phyloP scores from a whole-genome alignment of 2,329 filamentous ascomycete genomes.

The Penicillium vulpinum region DNA sequence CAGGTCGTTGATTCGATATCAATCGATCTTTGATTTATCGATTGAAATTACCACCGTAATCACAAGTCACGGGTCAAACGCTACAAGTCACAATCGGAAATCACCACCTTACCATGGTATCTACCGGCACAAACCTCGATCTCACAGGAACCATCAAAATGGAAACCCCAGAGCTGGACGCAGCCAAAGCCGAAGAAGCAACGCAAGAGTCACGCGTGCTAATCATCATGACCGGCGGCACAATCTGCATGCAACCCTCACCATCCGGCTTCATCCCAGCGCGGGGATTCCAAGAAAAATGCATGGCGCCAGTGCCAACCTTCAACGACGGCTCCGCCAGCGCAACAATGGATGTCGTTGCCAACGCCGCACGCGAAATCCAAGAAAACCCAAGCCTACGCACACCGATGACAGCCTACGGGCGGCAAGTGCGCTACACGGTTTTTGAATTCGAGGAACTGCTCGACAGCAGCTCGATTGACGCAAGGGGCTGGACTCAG shows the following conservation, averaged over 20 bases:
- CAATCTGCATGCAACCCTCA: slow-evolving; percentile 88
- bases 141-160: slow-evolving; percentile 14
- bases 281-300: slow-evolving; percentile 75
- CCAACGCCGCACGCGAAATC: slow-evolving; percentile 49
- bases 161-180: slow-evolving; percentile 26
- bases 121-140: not conserved
- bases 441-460: slow-evolving; percentile 82
- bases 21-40: not conserved
- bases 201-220: slow-evolving; percentile 75
- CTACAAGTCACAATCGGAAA: not conserved
- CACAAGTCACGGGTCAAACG: not conserved
- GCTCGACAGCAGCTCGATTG: slow-evolving; percentile 87
- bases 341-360: slow-evolving; percentile 57
- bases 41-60: not conserved
- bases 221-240: slow-evolving; percentile 79
- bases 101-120: not conserved
- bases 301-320: slow-evolving; percentile 76
- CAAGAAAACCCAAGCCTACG: slow-evolving; percentile 67
- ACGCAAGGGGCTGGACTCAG: slow-evolving; percentile 79
- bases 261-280: slow-evolving; percentile 78
- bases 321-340: slow-evolving; percentile 76
- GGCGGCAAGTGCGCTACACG: slow-evolving; percentile 77
- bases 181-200: slow-evolving; percentile 23
- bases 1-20: slow-evolving; percentile 1
- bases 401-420: slow-evolving; percentile 77